Evolutionary conservation across 306 rosid genomes (phyloP), one percentile per base, ranked within the genome.

Genomic region (Cucurbita ficifolia): DNA sequence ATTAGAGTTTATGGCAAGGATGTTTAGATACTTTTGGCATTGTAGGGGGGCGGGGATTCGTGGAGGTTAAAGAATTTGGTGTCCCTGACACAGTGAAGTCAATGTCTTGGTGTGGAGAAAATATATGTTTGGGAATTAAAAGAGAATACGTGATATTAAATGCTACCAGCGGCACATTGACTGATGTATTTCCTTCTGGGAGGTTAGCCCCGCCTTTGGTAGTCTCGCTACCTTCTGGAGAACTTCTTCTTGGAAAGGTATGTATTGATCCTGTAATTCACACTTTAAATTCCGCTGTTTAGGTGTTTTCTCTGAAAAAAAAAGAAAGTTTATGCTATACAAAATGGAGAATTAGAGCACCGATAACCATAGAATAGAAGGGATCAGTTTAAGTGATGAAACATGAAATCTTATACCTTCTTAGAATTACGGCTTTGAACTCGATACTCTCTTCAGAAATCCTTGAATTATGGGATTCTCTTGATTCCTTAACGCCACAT

Each of bases 181-280:
- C 93, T 77, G 91, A 91, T 81, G 89, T 95, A 24, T 95, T 91
- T 79, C 91, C 99, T 59, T 85, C 99, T 0, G 99, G 99, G 61
- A 88, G 99, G 77, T 75, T 95, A 1, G 97, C 97, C 0, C 96
- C 99, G 2, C 99, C 99, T 36, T 75, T 95, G 76, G 97, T 91
- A 4, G 88, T 89, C n/a, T 86, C 99, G 50, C 84, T 95, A 48
- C 96, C 96, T 21, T 87, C 97, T 0, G 99, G 99, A n/a, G 96
- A 95, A 74, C 92, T 95, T 81, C 99, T 95, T 77, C 97, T 95
- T 24, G 96, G 97, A 53, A 95, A 95, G 97, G 99, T 95, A 76
- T 73, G 78, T 3, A 78, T 51, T 19, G 43, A 6, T 68, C 22
- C 21, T 63, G 9, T 63, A 18, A 18, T 63, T 40, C 40, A n/a